These are phyloP conservation scores for Sphaerulina musiva DNA, from an alignment of 2,329 filamentous ascomycete species.

Conservation along the genomic window DNA sequence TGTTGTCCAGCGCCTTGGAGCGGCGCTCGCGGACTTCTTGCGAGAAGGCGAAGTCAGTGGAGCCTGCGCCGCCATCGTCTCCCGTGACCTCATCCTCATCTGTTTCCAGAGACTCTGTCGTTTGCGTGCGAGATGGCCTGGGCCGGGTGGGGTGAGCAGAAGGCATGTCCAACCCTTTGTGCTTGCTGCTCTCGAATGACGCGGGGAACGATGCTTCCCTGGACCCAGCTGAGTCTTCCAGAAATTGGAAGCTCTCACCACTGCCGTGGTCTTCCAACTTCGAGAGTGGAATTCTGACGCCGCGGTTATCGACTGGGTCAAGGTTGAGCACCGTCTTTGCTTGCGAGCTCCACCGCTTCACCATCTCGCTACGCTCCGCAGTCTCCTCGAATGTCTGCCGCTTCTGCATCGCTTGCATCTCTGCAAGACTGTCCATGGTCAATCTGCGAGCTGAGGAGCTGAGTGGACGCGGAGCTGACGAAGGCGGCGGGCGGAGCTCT, in stretches of 20 bases:
- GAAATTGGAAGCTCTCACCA: slow-evolving; percentile 57
- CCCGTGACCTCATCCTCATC: neutral
- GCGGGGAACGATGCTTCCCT: slow-evolving; percentile 48
- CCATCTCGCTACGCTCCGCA: slow-evolving; percentile 18
- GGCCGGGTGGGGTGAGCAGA: slow-evolving; percentile 19
- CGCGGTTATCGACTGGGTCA: slow-evolving; percentile 20
- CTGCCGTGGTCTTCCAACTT: slow-evolving; percentile 50
- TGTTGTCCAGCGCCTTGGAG: neutral
- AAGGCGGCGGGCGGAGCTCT: slow-evolving; percentile 6
- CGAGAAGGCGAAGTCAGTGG: slow-evolving; percentile 1
- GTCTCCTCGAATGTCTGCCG: slow-evolving; percentile 15
- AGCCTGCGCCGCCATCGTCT: neutral
- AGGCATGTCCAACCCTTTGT: slow-evolving; percentile 20
- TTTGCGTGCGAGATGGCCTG: neutral
- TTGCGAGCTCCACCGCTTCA: slow-evolving; percentile 26
- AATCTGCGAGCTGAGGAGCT: slow-evolving; percentile 12
- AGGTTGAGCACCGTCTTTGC: slow-evolving; percentile 25
- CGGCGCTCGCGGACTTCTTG: neutral
- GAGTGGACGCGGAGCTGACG: neutral
- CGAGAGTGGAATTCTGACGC: slow-evolving; percentile 28
- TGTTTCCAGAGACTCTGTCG: slow-evolving; percentile 5
- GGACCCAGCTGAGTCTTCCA: slow-evolving; percentile 56
- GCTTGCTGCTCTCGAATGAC: slow-evolving; percentile 39
- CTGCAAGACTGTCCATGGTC: slow-evolving; percentile 22
- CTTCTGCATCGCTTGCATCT: slow-evolving; percentile 23